These are phyloP conservation scores for Pulveroboletus sp. DNA, from an alignment of 768 basidiomycete genomes.

Conservation along the genomic window DNA sequence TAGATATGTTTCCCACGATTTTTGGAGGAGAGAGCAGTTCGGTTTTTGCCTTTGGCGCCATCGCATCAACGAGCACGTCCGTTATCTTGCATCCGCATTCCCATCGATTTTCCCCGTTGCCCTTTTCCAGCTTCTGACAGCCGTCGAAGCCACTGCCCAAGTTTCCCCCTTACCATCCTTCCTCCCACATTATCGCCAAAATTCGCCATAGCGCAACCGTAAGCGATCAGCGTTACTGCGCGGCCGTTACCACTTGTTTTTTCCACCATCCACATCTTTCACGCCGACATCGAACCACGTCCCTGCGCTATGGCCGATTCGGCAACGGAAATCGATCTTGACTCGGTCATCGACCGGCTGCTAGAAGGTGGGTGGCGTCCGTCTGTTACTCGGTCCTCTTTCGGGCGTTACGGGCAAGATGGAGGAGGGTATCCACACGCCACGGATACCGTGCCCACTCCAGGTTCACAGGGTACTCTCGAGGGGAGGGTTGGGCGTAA, in stretches of 20 bases:
- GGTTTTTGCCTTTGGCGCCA: slow-evolving; percentile 30
- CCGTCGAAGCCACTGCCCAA: slow-evolving; percentile 15
- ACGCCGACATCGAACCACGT: slow-evolving; percentile 16
- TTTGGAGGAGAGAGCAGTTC: slow-evolving; percentile 28
- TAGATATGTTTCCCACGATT: slow-evolving; percentile 30
- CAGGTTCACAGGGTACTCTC: neutral
- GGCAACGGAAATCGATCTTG: slow-evolving; percentile 93
- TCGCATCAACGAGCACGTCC: slow-evolving; percentile 30
- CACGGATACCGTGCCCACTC: neutral
- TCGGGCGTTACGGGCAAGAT: slow-evolving; percentile 6
- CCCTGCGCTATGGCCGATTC: slow-evolving; percentile 63
- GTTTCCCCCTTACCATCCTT: slow-evolving; percentile 1
- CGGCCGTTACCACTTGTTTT: slow-evolving; percentile 20
- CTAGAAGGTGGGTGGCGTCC: slow-evolving; percentile 79
- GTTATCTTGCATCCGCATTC: slow-evolving; percentile 33
- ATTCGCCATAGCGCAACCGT: slow-evolving; percentile 16
- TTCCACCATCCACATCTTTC: slow-evolving; percentile 20
- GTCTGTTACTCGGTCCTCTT: slow-evolving; percentile 23
- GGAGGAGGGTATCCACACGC: neutral
- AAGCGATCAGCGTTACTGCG: slow-evolving; percentile 21
- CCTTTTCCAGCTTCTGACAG: slow-evolving; percentile 23
- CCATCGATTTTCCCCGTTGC: slow-evolving; percentile 31
- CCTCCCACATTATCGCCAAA: slow-evolving; percentile 16
- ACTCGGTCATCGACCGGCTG: slow-evolving; percentile 98
- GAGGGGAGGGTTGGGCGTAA: slow-evolving; percentile 11